These are phyloP conservation scores for Apiospora saccharicola DNA, from an alignment of 2,329 filamentous ascomycete species.

Conservation along the genomic window DNA sequence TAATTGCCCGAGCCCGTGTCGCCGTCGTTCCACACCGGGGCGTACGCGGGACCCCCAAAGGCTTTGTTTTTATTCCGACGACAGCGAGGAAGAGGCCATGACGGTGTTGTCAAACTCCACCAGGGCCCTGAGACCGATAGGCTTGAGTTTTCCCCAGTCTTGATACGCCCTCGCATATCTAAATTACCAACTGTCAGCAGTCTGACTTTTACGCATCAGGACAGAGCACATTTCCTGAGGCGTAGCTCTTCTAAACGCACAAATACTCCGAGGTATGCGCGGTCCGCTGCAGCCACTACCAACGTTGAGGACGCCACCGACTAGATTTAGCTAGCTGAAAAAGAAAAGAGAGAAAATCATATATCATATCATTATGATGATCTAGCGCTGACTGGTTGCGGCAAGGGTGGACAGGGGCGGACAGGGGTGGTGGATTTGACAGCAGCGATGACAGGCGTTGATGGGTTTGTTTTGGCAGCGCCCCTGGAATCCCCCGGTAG, in stretches of 20 bases:
- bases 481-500: background rate
- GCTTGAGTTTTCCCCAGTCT: too few relatives aligned
- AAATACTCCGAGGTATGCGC: background rate
- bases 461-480: background rate
- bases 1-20: too few relatives aligned
- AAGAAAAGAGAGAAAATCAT: background rate
- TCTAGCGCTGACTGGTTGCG: background rate
- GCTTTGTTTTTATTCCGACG: background rate
- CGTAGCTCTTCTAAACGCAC: background rate
- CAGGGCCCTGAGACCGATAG: too few relatives aligned
- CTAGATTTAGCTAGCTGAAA: background rate
- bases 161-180: too few relatives aligned
- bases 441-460: background rate
- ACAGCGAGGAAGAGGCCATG: too few relatives aligned
- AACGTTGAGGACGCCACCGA: background rate
- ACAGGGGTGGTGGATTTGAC: background rate
- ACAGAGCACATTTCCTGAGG: background rate
- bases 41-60: too few relatives aligned
- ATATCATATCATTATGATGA: conserved; percentile 11
- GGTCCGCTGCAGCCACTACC: background rate
- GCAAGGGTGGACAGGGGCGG: background rate
- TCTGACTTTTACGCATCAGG: too few relatives aligned
- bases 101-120: too few relatives aligned
- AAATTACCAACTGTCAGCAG: too few relatives aligned
- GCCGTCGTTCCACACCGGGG: too few relatives aligned